Conservation (phyloP, 2,329 filamentous ascomycete species). For the Xylariaceae sp. region DNA sequence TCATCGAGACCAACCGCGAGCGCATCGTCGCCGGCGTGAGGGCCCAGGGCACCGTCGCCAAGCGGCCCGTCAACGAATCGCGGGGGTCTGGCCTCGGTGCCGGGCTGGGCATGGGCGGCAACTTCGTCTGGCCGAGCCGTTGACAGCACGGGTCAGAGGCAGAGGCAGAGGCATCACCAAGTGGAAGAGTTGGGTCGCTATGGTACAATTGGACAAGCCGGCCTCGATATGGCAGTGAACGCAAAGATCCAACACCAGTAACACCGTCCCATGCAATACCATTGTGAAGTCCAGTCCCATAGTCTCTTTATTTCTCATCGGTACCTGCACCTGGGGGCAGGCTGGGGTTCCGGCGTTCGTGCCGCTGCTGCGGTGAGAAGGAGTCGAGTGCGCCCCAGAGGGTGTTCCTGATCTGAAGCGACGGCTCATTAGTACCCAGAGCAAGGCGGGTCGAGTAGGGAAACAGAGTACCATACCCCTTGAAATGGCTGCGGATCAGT, state of each 20-base stretch:
- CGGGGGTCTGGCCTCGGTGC: conserved; percentile 37
- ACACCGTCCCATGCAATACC: no score
- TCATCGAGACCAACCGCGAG: conserved; percentile 85
- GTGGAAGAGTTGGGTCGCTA: no score
- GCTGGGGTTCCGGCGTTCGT: conserved; percentile 15
- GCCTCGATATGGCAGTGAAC: no score
- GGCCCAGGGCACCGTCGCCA: conserved; percentile 68
- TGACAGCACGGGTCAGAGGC: conserved; percentile 11
- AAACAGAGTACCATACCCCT: conserved; percentile 30
- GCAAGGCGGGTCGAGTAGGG: neutral
- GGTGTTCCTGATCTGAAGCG: conserved; percentile 28
- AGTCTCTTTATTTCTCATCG: no score
- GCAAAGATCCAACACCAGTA: no score
- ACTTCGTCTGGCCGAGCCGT: conserved; percentile 46
- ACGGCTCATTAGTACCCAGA: neutral
- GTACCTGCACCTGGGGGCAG: conserved; percentile 2
- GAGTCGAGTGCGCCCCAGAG: conserved; percentile 30
- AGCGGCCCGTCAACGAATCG: conserved; percentile 69
- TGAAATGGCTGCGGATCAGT: conserved; percentile 40
- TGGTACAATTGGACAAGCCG: no score
- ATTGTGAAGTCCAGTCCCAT: no score
- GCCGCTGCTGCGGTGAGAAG: conserved; percentile 18
- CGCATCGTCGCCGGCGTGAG: conserved; percentile 80
- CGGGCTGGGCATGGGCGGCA: conserved; percentile 48
- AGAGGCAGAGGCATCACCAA: no score